These are phyloP conservation scores for Bolboschoenoplectus hybrid DNA, from an alignment of 202 grass and related monocot genomes.

Conservation along the genomic window DNA sequence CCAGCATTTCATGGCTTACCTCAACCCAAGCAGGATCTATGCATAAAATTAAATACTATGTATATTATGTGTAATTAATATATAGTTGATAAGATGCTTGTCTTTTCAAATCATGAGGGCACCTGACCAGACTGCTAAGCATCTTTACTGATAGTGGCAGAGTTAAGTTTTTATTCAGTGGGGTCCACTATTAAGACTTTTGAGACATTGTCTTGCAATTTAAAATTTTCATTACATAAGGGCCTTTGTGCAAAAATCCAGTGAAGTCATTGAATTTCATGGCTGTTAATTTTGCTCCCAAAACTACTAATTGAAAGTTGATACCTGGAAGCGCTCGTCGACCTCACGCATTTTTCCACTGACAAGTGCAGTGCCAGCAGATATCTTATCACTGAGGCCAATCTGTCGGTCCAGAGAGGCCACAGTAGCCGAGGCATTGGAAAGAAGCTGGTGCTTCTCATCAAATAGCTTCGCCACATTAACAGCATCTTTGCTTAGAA, in stretches of 20 bases:
- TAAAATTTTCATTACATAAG: background rate
- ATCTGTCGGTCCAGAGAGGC: slow-evolving; percentile 78
- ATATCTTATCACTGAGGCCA: slow-evolving; percentile 82
- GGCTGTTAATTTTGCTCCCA: background rate
- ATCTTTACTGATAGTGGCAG: background rate
- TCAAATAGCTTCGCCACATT: slow-evolving; percentile 76
- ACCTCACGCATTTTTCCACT: slow-evolving; percentile 82
- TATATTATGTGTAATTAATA: background rate
- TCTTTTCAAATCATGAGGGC: background rate
- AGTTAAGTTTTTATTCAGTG: background rate
- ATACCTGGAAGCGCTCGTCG: slow-evolving; percentile 68
- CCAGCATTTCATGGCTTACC: background rate
- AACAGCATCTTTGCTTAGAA: slow-evolving; percentile 90
- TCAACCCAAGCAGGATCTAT: background rate
- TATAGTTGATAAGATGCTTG: background rate
- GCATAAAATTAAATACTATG: background rate
- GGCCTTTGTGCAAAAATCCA: background rate
- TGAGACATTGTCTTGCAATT: slow-evolving; percentile 6
- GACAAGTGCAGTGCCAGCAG: slow-evolving; percentile 65
- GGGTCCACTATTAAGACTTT: slow-evolving; percentile 8
- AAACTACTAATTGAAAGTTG: background rate
- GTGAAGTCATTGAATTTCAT: background rate
- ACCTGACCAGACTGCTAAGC: background rate
- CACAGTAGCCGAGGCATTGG: slow-evolving; percentile 72
- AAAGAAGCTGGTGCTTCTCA: slow-evolving; percentile 75